Base-by-base conservation (phyloP, 805 yeast genomes). In the Candida chilensis region DNA sequence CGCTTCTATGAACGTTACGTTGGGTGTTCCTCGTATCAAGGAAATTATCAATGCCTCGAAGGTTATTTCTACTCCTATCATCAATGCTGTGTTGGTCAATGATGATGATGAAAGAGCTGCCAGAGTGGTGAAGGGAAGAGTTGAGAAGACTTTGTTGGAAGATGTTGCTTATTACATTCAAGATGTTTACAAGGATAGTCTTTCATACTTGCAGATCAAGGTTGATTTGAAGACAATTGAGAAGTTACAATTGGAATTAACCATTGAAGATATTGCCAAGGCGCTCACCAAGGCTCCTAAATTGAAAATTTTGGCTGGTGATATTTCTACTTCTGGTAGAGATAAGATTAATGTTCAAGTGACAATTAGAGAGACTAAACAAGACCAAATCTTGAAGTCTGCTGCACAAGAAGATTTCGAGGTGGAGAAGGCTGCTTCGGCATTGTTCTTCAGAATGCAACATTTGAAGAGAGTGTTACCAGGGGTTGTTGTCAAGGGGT, bases 1-100 rank as follows among this genome's bases (percentile, higher is more conserved):
- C 34, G 97, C 98, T 20, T 83, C 95, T 28, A 92, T 90, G 96
- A 92, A 92, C 64, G 95, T 90, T 41, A 92, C 98, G 0, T 72
- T 92, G 43, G 98, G 98, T 74, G 98, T 92, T 31, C 98, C 98
- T 29, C 96, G 98, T 73, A 90, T 92, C 53, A 92, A 92, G 60
- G 98, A 92, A 66, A 92, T 92, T 54, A 92, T 92, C 54, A 92
- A 92, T 54, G 98, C 98, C 3, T 84, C 96, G 13, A 92, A 92
- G 54, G 74, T 76, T 13, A 92, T 92, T 44, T 85, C 95, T 5
- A 92, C 98, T 5, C 98, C 98, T 2, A 92, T 92, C 50, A 92
- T 92, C 50, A 87, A 90, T 42, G 94, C 96, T 3, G 87, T 82
- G 7, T 66, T 92, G 41, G 97, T 88, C 5, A 92, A 92, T 47